These are phyloP conservation scores for Aspergillus proliferans DNA, from an alignment of 2,329 filamentous ascomycete species.

Conservation along the genomic window DNA sequence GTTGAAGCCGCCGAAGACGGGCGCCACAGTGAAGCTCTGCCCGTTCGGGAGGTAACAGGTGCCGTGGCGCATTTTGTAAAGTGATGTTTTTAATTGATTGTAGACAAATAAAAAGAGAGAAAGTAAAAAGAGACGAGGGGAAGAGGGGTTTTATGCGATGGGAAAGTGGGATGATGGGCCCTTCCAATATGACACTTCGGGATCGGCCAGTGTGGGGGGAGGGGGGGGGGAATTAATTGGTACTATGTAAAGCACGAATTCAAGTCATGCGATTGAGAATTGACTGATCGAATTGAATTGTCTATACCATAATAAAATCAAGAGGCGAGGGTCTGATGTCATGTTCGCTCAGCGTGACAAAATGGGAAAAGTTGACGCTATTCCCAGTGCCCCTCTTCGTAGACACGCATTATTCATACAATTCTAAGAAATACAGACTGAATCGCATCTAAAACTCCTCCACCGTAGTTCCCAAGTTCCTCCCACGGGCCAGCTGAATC, in stretches of 20 bases:
- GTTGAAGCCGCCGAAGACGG: constrained; percentile 84
- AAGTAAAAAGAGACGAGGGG: neutral
- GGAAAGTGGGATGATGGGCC: constrained; percentile 3
- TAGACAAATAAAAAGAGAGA: neutral
- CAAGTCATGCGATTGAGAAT: neutral
- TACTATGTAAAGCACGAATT: no score
- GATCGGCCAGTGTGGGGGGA: no score
- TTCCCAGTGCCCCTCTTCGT: neutral
- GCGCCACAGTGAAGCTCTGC: constrained; percentile 70
- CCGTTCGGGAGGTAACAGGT: constrained; percentile 70
- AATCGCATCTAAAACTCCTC: constrained; percentile 33
- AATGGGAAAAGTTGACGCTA: neutral
- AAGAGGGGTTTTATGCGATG: neutral
- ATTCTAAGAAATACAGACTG: neutral
- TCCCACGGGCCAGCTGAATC: constrained; percentile 50
- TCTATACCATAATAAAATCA: neutral
- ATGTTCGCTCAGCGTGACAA: neutral
- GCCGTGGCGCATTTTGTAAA: constrained; percentile 18
- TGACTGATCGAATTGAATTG: neutral
- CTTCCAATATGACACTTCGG: neutral
- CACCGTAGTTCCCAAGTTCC: constrained; percentile 48
- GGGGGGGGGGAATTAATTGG: no score
- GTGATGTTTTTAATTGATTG: no score
- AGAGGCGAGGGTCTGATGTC: neutral
- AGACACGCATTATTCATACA: neutral